These are phyloP conservation scores for Kodamaea leandrae DNA, from an alignment of 805 yeast genomes.

Conservation along the genomic window DNA sequence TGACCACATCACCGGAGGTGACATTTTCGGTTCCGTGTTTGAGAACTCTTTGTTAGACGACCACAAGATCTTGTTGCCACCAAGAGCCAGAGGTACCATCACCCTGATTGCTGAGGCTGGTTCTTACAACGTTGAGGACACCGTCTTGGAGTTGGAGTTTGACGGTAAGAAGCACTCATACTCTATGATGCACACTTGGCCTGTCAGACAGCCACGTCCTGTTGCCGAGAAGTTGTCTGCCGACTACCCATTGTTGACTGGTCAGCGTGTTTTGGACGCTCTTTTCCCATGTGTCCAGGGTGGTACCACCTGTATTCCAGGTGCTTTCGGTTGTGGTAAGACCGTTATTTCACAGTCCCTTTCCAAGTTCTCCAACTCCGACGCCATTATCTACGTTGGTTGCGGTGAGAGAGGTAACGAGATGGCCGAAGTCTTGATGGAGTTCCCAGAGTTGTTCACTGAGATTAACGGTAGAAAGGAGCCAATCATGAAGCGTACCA, in stretches of 20 bases:
- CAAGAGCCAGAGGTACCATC: constrained; percentile 97
- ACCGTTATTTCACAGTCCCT: constrained; percentile 97
- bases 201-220: constrained; percentile 99
- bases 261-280: constrained; percentile 98
- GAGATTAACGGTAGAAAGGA: constrained; percentile 91
- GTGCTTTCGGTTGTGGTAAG: constrained; percentile 99
- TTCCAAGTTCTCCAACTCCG: constrained; percentile 96
- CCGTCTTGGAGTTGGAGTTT: constrained; percentile 89
- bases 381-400: constrained; percentile 92
- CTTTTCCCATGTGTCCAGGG: constrained; percentile 99
- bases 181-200: constrained; percentile 99
- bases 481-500: constrained; percentile 98
- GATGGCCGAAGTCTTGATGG: constrained; percentile 99
- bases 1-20: constrained; percentile 98
- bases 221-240: constrained; percentile 93
- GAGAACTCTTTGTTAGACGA: constrained; percentile 91
- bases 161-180: constrained; percentile 79
- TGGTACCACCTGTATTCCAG: constrained; percentile 99
- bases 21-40: constrained; percentile 87
- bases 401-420: constrained; percentile 97
- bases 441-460: constrained; percentile 95
- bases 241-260: constrained; percentile 92
- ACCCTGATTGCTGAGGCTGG: constrained; percentile 88
- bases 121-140: constrained; percentile 85
- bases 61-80: constrained; percentile 94